Percentiles rank a stretch among this genome's conserved stretches.
Evolutionary conservation across 2,329 filamentous ascomycete genomes (phyloP).

Genomic region (Trichoderma lentiforme): DNA sequence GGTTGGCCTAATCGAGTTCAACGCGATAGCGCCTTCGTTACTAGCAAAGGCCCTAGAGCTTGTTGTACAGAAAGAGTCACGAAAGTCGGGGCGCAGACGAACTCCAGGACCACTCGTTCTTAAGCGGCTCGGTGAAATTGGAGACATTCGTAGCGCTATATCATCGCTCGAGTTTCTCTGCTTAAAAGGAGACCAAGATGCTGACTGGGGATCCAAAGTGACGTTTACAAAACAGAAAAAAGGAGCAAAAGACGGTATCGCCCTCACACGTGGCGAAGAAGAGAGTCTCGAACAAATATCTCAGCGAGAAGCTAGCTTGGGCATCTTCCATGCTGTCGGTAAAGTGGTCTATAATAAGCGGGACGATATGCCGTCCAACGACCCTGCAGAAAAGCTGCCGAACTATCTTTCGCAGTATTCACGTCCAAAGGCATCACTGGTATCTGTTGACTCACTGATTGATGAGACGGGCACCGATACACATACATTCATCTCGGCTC

Average conservation of each 20-base stretch:
- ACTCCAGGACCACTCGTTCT: conserved; percentile 78
- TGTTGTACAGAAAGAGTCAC: conserved; percentile 80
- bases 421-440: conserved; percentile 61
- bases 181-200: conserved; percentile 70
- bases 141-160: conserved; percentile 89
- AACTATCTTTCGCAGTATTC: conserved; percentile 54
- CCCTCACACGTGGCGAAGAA: conserved; percentile 71
- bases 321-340: conserved; percentile 93
- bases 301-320: conserved; percentile 82
- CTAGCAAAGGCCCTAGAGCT: conserved; percentile 80
- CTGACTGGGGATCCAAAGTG: conserved; percentile 72
- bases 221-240: conserved; percentile 68
- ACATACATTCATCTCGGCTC: conserved; percentile 80
- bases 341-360: conserved; percentile 97
- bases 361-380: conserved; percentile 49
- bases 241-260: conserved; percentile 51
- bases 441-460: conserved; percentile 72
- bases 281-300: conserved; percentile 79
- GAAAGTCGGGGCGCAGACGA: conserved; percentile 68
- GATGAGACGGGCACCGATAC: conserved; percentile 93
- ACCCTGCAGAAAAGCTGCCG: conserved; percentile 54
- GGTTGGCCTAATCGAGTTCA: conserved; percentile 83
- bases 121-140: conserved; percentile 76
- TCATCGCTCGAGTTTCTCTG: conserved; percentile 91
- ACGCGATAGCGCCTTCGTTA: conserved; percentile 81